phyloP scores from a whole-genome alignment of 1,139 yeast species.

The Nakaseomyces kungkrabaensis region DNA sequence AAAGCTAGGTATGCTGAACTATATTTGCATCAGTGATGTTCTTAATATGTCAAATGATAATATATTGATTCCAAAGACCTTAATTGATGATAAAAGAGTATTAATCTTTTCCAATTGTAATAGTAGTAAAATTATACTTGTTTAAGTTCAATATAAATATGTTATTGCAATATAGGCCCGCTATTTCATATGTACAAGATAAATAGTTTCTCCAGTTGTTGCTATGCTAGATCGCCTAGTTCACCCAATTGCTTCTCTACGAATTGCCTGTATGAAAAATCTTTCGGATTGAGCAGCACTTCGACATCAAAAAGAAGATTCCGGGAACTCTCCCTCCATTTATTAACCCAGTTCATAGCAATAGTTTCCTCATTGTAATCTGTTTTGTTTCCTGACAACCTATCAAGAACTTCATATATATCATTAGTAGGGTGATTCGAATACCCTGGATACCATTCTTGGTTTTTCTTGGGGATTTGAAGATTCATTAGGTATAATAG shows the following conservation, averaged over 20 bases:
- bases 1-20: conserved; percentile 11
- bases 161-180: background rate
- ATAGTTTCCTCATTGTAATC: conserved; percentile 42
- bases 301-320: conserved; percentile 21
- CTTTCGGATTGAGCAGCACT: conserved; percentile 11
- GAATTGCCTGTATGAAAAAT: conserved; percentile 16
- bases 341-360: conserved; percentile 59
- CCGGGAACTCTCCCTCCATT: conserved; percentile 50
- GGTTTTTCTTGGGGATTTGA: conserved; percentile 35
- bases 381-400: conserved; percentile 29
- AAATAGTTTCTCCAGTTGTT: background rate
- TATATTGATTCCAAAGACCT: conserved; percentile 16
- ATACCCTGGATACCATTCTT: conserved; percentile 37
- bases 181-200: background rate
- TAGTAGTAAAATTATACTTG: background rate
- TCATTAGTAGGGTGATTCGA: conserved; percentile 64
- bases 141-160: background rate
- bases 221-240: conserved; percentile 4
- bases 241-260: conserved; percentile 8
- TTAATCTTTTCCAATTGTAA: conserved; percentile 3
- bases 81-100: conserved; percentile 15
- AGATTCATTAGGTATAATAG: conserved; percentile 63
- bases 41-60: conserved; percentile 6
- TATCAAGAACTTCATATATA: conserved; percentile 47
- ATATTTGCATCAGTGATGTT: conserved; percentile 12